These are phyloP conservation scores for Aspergillus brunneoviolaceus DNA, from an alignment of 2,329 filamentous ascomycete species.

Conservation along the genomic window DNA sequence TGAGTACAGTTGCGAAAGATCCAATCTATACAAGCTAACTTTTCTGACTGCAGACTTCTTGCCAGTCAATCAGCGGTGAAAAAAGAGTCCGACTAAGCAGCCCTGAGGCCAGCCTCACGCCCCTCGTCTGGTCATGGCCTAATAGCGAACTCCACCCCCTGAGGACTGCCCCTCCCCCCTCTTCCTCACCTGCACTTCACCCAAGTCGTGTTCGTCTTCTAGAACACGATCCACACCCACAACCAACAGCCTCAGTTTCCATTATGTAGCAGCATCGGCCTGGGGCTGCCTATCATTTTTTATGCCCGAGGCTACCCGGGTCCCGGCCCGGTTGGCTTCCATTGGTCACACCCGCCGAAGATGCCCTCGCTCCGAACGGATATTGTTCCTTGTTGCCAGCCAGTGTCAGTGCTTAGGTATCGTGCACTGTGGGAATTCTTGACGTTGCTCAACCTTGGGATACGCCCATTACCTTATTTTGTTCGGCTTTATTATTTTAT, in stretches of 20 bases:
- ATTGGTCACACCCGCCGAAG: constrained; percentile 19
- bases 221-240: constrained; percentile 14
- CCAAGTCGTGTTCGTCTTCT: constrained; percentile 7
- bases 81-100: not conserved
- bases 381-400: not conserved
- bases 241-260: constrained; percentile 13
- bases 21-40: not conserved
- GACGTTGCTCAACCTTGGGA: constrained; percentile 6
- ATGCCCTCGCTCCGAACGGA: not conserved
- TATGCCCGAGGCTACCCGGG: constrained; percentile 18
- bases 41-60: not conserved
- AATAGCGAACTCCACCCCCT: not conserved
- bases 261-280: constrained; percentile 16
- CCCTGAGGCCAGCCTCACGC: not conserved
- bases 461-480: constrained; percentile 1
- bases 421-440: not conserved
- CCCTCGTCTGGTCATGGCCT: not conserved
- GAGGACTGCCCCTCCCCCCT: not conserved
- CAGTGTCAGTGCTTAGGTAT: no score
- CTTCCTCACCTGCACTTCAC: not conserved
- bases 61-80: not conserved
- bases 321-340: constrained; percentile 17
- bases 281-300: constrained; percentile 7
- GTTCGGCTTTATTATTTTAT: not conserved
- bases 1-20: no score